Conservation (phyloP, 2,329 filamentous ascomycete species). For the Claviceps pusilla region DNA sequence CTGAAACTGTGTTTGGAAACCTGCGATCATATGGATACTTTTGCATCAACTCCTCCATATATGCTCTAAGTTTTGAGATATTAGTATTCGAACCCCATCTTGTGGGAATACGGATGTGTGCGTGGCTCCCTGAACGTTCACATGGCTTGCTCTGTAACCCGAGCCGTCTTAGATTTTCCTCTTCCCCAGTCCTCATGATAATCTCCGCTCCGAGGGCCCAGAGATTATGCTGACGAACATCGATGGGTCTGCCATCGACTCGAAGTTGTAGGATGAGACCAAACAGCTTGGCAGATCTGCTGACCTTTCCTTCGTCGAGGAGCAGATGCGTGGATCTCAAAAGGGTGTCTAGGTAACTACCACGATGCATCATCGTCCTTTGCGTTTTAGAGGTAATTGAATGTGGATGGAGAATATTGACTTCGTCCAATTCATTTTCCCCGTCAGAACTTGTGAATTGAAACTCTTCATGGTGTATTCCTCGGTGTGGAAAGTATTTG, state of each 20-base stretch:
- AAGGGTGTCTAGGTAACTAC: slow-evolving; percentile 48
- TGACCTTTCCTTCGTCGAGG: slow-evolving; percentile 54
- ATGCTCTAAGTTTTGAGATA: slow-evolving; percentile 33
- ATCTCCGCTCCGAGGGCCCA: slow-evolving; percentile 83
- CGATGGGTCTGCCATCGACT: slow-evolving; percentile 31
- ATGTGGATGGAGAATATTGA: neutral
- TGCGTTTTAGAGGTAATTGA: slow-evolving; percentile 3
- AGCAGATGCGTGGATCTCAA: slow-evolving; percentile 57
- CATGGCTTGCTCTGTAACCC: neutral
- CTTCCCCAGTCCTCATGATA: slow-evolving; percentile 47
- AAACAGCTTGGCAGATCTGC: slow-evolving; percentile 60
- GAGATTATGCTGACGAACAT: slow-evolving; percentile 52
- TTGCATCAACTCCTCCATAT: slow-evolving; percentile 65
- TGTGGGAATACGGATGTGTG: slow-evolving; percentile 2
- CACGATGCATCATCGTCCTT: slow-evolving; percentile 10
- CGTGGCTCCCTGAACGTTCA: neutral
- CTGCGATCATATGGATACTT: slow-evolving; percentile 57
- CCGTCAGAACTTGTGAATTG: slow-evolving; percentile 1
- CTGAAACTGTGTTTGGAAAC: slow-evolving; percentile 43
- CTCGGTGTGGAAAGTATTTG: slow-evolving; percentile 37
- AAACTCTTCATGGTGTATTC: slow-evolving; percentile 6
- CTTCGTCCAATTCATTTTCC: slow-evolving; percentile 33
- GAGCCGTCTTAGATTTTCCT: slow-evolving; percentile 6
- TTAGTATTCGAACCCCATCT: slow-evolving; percentile 32
- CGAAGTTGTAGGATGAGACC: slow-evolving; percentile 51